Evolutionary conservation across 371 early-diverging fungal genomes (phyloP).

Genomic region (Smittium mucronatum): DNA sequence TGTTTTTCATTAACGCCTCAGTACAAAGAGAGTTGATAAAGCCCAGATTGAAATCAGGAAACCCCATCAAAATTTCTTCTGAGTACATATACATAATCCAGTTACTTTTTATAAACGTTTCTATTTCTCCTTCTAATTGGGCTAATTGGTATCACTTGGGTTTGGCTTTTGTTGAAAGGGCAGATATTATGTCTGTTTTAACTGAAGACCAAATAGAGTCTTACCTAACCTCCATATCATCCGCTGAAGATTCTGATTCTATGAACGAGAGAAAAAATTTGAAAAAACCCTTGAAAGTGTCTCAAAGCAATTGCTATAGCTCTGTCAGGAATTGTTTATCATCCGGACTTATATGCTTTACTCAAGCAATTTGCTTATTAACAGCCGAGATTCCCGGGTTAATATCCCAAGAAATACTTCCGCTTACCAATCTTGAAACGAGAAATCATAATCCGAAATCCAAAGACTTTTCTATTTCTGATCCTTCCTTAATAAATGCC

Average conservation of each 20-base stretch:
- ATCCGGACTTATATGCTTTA: conserved; percentile 1
- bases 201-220: neutral
- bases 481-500: neutral
- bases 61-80: neutral
- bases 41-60: neutral
- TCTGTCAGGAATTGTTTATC: neutral
- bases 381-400: neutral
- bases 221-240: neutral
- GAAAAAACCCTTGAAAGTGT: neutral
- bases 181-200: neutral
- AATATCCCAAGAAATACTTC: neutral
- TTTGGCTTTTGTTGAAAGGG: neutral
- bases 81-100: conserved; percentile 1
- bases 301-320: neutral
- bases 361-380: conserved; percentile 4
- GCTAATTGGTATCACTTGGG: conserved; percentile 7
- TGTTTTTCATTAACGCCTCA: neutral
- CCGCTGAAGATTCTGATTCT: neutral
- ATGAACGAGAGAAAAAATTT: neutral
- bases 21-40: neutral
- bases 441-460: neutral
- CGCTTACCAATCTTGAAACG: neutral
- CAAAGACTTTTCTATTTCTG: neutral
- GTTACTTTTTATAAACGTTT: neutral
- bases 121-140: neutral